Conservation (phyloP, 176 grass and related monocot species). For the Avena eriantha region DNA sequence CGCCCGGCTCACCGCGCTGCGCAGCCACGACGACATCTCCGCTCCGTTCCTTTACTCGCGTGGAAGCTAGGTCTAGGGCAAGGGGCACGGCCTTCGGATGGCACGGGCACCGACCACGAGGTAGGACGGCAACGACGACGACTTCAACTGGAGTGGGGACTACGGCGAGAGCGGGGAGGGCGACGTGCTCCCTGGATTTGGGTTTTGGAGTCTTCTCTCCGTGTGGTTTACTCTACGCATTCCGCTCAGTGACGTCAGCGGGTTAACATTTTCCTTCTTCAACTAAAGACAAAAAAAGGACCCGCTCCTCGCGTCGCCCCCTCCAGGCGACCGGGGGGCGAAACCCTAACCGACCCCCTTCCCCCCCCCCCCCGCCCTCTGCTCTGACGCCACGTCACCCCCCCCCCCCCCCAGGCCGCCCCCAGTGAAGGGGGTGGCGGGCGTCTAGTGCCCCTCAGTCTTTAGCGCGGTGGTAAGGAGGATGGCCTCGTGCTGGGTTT, state of each 20-base stretch:
- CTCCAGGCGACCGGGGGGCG: no score
- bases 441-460: no score
- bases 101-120: constrained; percentile 44
- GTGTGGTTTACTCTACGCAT: not conserved
- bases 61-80: constrained; percentile 7
- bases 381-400: no score
- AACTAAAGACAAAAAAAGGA: no score
- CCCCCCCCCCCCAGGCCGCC: no score
- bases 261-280: not conserved
- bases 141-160: constrained; percentile 20
- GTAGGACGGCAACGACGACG: not conserved
- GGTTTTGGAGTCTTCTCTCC: constrained; percentile 11
- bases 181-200: constrained; percentile 45
- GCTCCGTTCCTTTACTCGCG: not conserved
- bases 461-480: no score
- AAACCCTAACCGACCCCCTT: no score
- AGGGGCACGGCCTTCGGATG: constrained; percentile 28
- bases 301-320: no score
- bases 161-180: constrained; percentile 12
- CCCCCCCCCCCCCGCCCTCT: no score
- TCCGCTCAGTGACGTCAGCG: not conserved
- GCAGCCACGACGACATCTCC: constrained; percentile 87
- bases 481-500: no score
- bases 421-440: no score
- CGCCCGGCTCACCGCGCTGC: constrained; percentile 80